Conservation (phyloP, 192 early-diverging fungal species). For the Backusella westeae region DNA sequence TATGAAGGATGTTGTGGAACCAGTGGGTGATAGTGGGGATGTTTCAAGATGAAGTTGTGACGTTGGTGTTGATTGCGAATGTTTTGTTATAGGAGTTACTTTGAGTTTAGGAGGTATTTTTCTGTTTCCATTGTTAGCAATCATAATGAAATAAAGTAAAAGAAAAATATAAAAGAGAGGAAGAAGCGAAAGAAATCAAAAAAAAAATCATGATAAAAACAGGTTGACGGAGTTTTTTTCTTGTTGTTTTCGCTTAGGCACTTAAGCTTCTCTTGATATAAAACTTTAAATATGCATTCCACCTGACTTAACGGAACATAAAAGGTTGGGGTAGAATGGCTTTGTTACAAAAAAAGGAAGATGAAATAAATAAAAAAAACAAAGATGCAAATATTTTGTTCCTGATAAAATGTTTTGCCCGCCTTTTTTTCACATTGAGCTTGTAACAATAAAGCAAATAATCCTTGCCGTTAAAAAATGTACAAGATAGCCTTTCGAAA, state of each 20-base stretch:
- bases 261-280: background rate
- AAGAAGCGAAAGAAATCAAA: background rate
- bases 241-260: background rate
- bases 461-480: too few species aligned
- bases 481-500: too few species aligned
- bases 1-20: constrained; percentile 27
- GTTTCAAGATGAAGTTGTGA: background rate
- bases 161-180: background rate
- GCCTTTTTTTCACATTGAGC: too few species aligned
- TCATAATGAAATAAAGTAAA: background rate
- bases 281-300: background rate
- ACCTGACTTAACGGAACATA: background rate
- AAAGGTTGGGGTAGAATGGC: background rate
- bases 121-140: background rate
- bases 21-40: constrained; percentile 24
- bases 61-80: constrained; percentile 16
- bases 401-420: background rate
- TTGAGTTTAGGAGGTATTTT: constrained; percentile 12
- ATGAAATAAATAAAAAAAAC: background rate
- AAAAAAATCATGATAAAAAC: background rate
- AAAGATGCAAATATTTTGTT: background rate
- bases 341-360: background rate
- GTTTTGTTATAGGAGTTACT: background rate
- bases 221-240: background rate
- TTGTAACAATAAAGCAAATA: background rate